Conservation (phyloP, 192 early-diverging fungal genomes). For the Rhizophagus sp. region DNA sequence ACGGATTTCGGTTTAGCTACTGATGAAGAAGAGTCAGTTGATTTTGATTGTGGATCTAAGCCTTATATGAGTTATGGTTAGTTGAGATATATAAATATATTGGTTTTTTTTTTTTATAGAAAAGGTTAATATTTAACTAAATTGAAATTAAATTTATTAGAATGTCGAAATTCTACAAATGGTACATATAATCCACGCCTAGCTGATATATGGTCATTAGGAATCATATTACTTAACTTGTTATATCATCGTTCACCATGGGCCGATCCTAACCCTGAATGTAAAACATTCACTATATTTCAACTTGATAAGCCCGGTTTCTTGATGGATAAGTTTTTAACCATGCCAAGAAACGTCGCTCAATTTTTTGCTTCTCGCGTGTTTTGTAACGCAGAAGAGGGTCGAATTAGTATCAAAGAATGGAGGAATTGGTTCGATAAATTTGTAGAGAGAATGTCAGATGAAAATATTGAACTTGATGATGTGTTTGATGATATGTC, state of each 20-base stretch:
- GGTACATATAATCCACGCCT: constrained; percentile 56
- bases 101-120: too few relatives aligned
- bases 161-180: constrained; percentile 47
- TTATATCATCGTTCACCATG: constrained; percentile 73
- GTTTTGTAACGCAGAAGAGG: constrained; percentile 50
- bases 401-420: constrained; percentile 33
- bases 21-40: constrained; percentile 73
- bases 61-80: constrained; percentile 57
- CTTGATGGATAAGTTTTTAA: constrained; percentile 53
- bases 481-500: not conserved
- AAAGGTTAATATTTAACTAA: not conserved
- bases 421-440: constrained; percentile 35
- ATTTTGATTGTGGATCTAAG: constrained; percentile 84
- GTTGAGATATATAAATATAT: not conserved
- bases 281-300: constrained; percentile 63
- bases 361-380: constrained; percentile 62
- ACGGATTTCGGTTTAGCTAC: constrained; percentile 94
- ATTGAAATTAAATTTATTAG: constrained; percentile 19
- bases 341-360: constrained; percentile 58
- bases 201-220: constrained; percentile 74
- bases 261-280: constrained; percentile 64
- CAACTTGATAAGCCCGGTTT: constrained; percentile 60
- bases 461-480: not conserved
- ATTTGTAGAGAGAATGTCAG: constrained; percentile 30
- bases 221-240: constrained; percentile 72